Base-by-base conservation (phyloP, 768 basidiomycete species). In the Kwoniella heveanensis region DNA sequence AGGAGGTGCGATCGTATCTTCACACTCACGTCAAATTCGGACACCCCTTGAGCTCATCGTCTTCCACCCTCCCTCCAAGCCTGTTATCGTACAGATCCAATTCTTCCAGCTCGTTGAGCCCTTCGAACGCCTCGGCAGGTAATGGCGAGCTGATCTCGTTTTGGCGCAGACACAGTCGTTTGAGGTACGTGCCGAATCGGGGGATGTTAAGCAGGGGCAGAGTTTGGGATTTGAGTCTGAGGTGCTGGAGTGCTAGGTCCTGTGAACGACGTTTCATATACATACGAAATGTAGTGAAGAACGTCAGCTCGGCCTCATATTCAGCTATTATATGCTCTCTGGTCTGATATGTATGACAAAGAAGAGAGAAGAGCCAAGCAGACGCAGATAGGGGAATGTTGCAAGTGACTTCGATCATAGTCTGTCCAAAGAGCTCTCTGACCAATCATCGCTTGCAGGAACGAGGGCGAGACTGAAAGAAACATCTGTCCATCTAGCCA, bases 81-180 rank as follows among this genome's bases (percentile, higher is more conserved):
- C 91, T 88, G 82, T 99, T 99, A 79, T 99, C 96, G 77, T 98
- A 99, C 66, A 97, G 72, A 81, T 99, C 96, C 62, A 98, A 80
- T 67, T 98, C 96, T 74, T 92, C 90, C 36, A 99, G 81, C 49
- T 86, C 83, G 13, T 77, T 84, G 60, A 97, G 79, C 30, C 84
- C 81, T 29, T 82, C 82, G 71, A 95, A 91, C 10, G 66, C 72
- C 13, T 88, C 86, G 17, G 85, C 85, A 3, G 89, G 86, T 67
- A 93, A 87, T 49, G 96, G 83, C 26, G 82, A 80, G 0, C 87
- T 83, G 66, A 97, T 85, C 60, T 85, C 85, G 78, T 96, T 97
- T 81, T 95, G 92, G 37, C 93, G 85, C 24, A 97, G 83, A 81
- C 90, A 93, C 10, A 96, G 82, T 55, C 80, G 86, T 80, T 85